Conservation (phyloP, 345 rosid species). For the Syzygium aromaticum region DNA sequence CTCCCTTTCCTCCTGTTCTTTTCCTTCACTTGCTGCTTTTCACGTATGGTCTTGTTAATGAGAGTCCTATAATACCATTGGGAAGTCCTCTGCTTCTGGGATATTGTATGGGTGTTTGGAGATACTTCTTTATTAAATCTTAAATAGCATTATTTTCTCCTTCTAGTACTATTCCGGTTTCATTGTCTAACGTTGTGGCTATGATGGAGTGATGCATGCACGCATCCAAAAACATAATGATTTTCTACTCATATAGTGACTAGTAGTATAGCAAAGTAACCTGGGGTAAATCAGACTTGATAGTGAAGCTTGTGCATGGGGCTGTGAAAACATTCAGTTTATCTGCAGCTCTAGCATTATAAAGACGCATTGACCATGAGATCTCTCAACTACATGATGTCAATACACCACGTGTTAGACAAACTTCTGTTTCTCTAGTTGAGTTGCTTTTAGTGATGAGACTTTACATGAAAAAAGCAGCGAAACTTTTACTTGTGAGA, state of each 20-base stretch:
- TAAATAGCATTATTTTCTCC: not conserved
- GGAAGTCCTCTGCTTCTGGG: not conserved
- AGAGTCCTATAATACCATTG: not conserved
- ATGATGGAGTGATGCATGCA: not conserved
- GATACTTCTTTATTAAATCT: not conserved
- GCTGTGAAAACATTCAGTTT: not conserved
- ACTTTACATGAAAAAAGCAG: not conserved
- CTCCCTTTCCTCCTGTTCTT: slow-evolving; percentile 8
- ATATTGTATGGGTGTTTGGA: not conserved
- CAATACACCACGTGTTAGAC: not conserved
- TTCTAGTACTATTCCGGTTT: not conserved
- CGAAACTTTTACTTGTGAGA: not conserved
- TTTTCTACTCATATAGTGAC: not conserved
- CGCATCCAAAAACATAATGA: not conserved
- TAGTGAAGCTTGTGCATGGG: not conserved
- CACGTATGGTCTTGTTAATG: not conserved
- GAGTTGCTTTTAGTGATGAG: not conserved
- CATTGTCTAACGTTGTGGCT: not conserved
- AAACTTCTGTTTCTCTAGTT: not conserved
- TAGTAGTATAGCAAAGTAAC: not conserved
- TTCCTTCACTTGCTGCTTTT: not conserved
- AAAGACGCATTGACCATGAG: not conserved
- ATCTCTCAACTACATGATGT: not conserved
- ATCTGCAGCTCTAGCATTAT: not conserved
- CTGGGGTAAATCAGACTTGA: not conserved